Evolutionary conservation across 208 protist species (phyloP), one percentile per base, ranked within the genome.

Genomic region (Wallacemonas sp.): DNA sequence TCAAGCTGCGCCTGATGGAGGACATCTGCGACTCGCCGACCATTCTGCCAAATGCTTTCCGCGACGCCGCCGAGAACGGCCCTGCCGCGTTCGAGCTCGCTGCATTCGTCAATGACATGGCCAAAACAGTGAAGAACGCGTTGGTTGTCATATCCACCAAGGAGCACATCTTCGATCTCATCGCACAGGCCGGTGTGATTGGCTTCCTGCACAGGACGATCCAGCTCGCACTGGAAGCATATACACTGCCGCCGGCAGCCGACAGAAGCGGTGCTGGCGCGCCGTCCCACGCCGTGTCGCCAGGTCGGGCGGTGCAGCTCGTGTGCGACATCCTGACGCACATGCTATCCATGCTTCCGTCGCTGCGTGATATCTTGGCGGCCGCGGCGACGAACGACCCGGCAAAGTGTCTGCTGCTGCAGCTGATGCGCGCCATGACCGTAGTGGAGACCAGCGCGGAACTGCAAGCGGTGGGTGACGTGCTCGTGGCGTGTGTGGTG

Each of bases 111-210:
- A 64, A 81, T 17, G 88, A 94, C 50, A 76, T 89, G 42, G 54
- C 75, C 48, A 85, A 85, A 54, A 85, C 75, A 17, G 67, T 92
- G 10, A 89, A 90, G 67, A 88, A 75, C 52, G 61, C 83, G 33
- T 75, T 77, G 61, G 63, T 87, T 26, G 46, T 55, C 3, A 32
- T 89, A 13, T 72, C 88, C 33, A 64, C 29, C 39, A 89, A 87
- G 32, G 69, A 76, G 8, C 55, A 80, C 15, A 66, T 91, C n/a
- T 79, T 83, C 62, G 44, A 73, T 29, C 60, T 63, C 19, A 69
- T 94, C 19, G 57, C 87, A 8, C 67, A 63, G 13, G 66, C 48
- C 3, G 79, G 74, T 8, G 34, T 83, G 3, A 66, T 85, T 15
- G 38, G 73, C 1, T 89, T 90, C 54, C 59, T 85, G 33, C 68